phyloP scores from a whole-genome alignment of 2,329 filamentous ascomycete genomes.

The Calonectria multiphialidica region DNA sequence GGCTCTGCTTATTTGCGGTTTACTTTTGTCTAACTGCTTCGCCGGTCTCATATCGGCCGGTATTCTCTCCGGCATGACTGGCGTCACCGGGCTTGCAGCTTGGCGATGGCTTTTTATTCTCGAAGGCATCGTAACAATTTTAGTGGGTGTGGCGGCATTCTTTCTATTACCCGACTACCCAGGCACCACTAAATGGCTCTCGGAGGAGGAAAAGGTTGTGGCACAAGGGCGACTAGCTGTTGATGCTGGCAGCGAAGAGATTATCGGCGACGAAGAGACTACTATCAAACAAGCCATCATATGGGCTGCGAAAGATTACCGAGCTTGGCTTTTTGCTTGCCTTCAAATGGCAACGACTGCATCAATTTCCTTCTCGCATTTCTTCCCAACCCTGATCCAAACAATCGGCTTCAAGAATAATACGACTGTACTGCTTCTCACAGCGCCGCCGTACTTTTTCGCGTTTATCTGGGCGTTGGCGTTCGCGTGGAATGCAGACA shows the following conservation, averaged over 20 bases:
- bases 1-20: background rate
- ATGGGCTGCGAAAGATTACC: background rate
- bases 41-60: background rate
- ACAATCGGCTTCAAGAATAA: background rate
- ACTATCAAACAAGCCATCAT: background rate
- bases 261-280: background rate
- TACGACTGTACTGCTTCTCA: background rate
- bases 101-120: constrained; percentile 2
- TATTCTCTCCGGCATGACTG: background rate
- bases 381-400: background rate
- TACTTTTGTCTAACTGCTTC: background rate
- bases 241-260: background rate
- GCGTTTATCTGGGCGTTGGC: background rate
- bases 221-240: background rate
- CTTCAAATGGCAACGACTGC: background rate
- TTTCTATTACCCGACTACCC: background rate
- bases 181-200: background rate
- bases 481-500: background rate
- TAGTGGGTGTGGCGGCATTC: background rate
- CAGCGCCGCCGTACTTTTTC: background rate
- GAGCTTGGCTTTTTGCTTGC: background rate
- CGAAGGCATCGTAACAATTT: background rate
- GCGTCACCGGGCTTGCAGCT: background rate
- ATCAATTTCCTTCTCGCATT: background rate
- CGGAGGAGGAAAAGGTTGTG: constrained; percentile 1